Evolutionary conservation across 768 basidiomycete species (phyloP).

Genomic region (Wakefieldia striispora): DNA sequence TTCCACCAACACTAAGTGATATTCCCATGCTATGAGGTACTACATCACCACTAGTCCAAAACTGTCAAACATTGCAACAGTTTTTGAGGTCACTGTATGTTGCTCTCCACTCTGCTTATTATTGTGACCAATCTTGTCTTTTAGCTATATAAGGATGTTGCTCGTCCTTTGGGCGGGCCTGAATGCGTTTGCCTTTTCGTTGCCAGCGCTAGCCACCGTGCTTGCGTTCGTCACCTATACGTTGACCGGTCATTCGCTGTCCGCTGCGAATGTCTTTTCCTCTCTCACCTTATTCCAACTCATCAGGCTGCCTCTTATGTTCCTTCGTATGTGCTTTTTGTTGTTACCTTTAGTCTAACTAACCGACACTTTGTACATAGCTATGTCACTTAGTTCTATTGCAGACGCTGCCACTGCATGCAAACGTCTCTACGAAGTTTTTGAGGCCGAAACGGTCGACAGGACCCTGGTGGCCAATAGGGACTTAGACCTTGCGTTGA

Average conservation of each 20-base stretch:
- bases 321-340: constrained; percentile 44
- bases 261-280: constrained; percentile 76
- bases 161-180: constrained; percentile 64
- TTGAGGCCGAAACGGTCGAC: constrained; percentile 75
- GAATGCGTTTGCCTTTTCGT: constrained; percentile 65
- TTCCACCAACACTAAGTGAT: too few relatives aligned
- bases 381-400: constrained; percentile 69
- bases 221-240: constrained; percentile 76
- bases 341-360: constrained; percentile 2
- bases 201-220: constrained; percentile 80
- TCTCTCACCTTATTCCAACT: constrained; percentile 85
- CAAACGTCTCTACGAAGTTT: constrained; percentile 74
- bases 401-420: constrained; percentile 83
- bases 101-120: constrained; percentile 3
- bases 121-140: not conserved
- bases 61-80: too few relatives aligned
- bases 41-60: too few relatives aligned
- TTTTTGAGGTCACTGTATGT: too few relatives aligned
- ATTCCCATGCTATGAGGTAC: too few relatives aligned
- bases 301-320: constrained; percentile 78
- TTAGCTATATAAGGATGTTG: constrained; percentile 63
- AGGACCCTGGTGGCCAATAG: constrained; percentile 56
- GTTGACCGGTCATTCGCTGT: constrained; percentile 61
- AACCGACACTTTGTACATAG: constrained; percentile 34
- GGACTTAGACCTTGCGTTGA: constrained; percentile 59